Percentiles rank a stretch among this genome's conserved stretches.
phyloP scores from a whole-genome alignment of 2,329 filamentous ascomycete genomes.

The Epichloe hybrida region DNA sequence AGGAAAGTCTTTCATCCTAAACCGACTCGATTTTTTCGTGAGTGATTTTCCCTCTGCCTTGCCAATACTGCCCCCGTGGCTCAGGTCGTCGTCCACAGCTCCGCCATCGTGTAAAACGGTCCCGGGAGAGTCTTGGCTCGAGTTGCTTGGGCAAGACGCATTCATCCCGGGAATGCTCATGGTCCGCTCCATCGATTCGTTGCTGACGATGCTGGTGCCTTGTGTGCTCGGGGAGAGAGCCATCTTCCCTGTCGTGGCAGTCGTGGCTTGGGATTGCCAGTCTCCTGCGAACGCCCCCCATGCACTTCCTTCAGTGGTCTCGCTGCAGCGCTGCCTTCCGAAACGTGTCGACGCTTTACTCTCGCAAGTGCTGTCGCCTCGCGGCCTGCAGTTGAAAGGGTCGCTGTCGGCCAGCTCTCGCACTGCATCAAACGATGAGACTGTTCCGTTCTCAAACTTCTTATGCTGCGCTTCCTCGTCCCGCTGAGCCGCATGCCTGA shows the following conservation, averaged over 20 bases:
- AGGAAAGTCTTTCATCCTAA: conserved; percentile 47
- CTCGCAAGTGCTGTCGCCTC: conserved; percentile 18
- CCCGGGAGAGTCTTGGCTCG: conserved; percentile 14
- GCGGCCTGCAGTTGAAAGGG: conserved; percentile 27
- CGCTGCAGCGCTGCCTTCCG: conserved; percentile 42
- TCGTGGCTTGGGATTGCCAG: conserved; percentile 50
- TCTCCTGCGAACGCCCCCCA: conserved; percentile 41
- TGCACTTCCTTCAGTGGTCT: conserved; percentile 47
- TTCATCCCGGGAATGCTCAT: conserved; percentile 28
- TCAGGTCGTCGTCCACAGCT: conserved; percentile 18
- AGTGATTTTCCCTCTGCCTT: conserved; percentile 36
- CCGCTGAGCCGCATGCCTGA: not conserved
- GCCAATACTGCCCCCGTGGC: conserved; percentile 28
- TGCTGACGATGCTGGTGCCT: conserved; percentile 51
- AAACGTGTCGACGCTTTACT: conserved; percentile 25
- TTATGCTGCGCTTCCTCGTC: conserved; percentile 14
- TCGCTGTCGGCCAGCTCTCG: conserved; percentile 36
- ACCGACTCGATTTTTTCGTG: conserved; percentile 50
- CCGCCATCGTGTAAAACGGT: conserved; percentile 14
- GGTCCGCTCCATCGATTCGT: conserved; percentile 40
- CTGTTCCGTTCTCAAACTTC: conserved; percentile 27
- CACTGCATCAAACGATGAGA: conserved; percentile 31
- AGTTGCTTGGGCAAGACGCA: conserved; percentile 23
- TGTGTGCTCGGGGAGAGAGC: conserved; percentile 51
- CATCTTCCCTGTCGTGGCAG: conserved; percentile 50